Evolutionary conservation across 163 green algal genomes (phyloP), one percentile per base, ranked within the genome.

Genomic region (Chlamydomonas reinhardtii): DNA sequence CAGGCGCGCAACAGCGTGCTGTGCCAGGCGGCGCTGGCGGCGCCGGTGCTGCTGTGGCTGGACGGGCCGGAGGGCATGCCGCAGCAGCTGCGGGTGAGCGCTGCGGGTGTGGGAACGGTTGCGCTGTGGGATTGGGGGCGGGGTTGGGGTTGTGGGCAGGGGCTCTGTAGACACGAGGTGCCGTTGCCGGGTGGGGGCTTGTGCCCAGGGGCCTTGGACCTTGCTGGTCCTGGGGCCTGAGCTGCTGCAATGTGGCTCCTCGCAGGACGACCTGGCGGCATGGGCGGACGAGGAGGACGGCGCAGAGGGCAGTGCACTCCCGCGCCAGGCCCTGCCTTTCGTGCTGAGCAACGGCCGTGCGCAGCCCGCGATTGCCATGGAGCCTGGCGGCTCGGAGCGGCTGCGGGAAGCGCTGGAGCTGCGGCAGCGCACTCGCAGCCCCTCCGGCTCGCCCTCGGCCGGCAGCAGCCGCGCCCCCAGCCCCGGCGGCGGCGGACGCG

Each of bases 1-100:
- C 93, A 97, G 71, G 85, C 96, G 12, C 82, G 90, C 25, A 95
- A 94, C 89, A 95, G 80, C 84, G 83, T 98, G n/a, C 89, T 98
- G 68, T 98, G 96, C 83, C 96, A 98, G 83, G 96, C 94, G 34
- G 95, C 96, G 3, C 74, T 98, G 39, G 95, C 93, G 34, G 94
- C 94, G 31, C 93, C 95, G 12, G 35, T 94, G 29, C 91, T 98
- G 84, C 70, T 98, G 56, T 95, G 93, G 92, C 54, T 73, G 64
- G 64, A 83, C 73, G 34, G 31, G 29, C 37, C 61, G 65, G n/a
- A 24, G 35, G 34, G 31, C 35, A 29, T 37, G 35, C 69, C 43
- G 24, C 12, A 48, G 75, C 69, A 56, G 31, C 48, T 78, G 74
- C 77, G 75, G 65, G 34, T 68, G 74, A 74, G 76, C 70, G 52